Evolutionary conservation across 208 protist species (phyloP), one percentile per base, ranked within the genome.

Genomic region (Trypanosoma avium): DNA sequence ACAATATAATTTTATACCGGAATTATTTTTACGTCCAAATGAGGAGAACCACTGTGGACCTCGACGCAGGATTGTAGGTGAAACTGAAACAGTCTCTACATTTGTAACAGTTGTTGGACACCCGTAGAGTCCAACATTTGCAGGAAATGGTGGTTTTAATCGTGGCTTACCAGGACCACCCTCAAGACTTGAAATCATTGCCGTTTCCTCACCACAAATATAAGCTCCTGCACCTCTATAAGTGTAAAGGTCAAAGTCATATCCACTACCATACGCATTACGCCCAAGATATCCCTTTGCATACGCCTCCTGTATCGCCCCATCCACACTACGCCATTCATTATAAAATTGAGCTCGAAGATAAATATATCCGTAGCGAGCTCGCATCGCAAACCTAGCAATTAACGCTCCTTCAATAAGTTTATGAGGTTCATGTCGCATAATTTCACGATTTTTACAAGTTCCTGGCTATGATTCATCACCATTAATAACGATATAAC

Each of bases 391-490:
- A 56, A 97, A 95, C 52, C 97, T 97, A 29, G 98, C 98, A 21
- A 99, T 67, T n/a, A 99, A 84, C 50, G 96, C 92, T 26, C 98
- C 98, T 75, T 99, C 98, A 15, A 99, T 92, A 0, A 99, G 84
- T 82, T 99, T 99, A 80, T 99, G 98, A 49, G 98, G 98, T 64
- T 99, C 98, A 57, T 99, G 90, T 52, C 98, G 92, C 88, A 99
- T 99, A 67, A 99, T 99, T 74, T 99, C 97, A 21, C 98, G 81
- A 67, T 99, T 98, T 74, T 99, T 99, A 84, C 98, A 99, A n/a
- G 98, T 99, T 36, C 98, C 98, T 0, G 98, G 98, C 82, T 99
- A 98, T 22, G 95, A 98, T 70, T 99, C 98, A 88, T 99, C 98
- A 29, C 98, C 98, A 81, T 99, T 99, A 21, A 99, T 90, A 4